Base-by-base conservation (phyloP, 1,284 basidiomycete species). In the Cutaneotrichosporon sp. region DNA sequence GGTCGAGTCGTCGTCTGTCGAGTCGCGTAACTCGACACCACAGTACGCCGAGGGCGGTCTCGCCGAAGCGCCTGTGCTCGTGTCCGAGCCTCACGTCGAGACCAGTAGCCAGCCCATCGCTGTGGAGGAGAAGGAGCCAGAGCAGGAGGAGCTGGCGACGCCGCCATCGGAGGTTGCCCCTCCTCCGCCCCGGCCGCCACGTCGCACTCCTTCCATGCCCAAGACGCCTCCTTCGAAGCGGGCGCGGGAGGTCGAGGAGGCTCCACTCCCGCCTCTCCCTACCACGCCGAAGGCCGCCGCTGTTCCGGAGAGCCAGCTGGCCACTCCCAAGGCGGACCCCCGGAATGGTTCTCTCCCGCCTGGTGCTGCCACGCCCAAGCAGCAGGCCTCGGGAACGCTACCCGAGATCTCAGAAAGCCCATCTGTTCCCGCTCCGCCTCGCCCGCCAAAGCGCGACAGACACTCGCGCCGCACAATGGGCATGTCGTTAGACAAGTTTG, bases 401-500 rank as follows among this genome's bases (percentile, higher is more conserved):
- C 54, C 38, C 29, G 33, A 17, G 32, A 38, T 24, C 12, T 11
- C 35, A n/a, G 49, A 49, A n/a, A n/a, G n/a, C n/a, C n/a, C n/a
- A 22, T 24, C 25, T 14, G 24, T 38, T 1, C 19, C 25, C 8
- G 25, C 46, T 11, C 37, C 47, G 9, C 33, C 43, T 5, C 33
- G 51, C 7, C 26, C 49, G 3, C 38, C 49, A 5, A 57, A 61
- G 33, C 66, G 66, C n/a, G 71, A 78, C 29, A 78, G 64, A 14
- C 61, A 82, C 27, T 80, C 82, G 59, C 75, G 79, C 57, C 81
- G 81, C 55, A 82, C 83, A 10, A 68, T 85, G 55, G 83, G 84
- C 10, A 68, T 85, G 55, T 87, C 85, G 0, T 78, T 86, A 58
- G 86, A 87, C 76, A 85, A 85, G 67, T 84, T 87, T 64, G 83